Base-by-base conservation (phyloP, 2,329 filamentous ascomycete species). In the Cercospora berteroae region DNA sequence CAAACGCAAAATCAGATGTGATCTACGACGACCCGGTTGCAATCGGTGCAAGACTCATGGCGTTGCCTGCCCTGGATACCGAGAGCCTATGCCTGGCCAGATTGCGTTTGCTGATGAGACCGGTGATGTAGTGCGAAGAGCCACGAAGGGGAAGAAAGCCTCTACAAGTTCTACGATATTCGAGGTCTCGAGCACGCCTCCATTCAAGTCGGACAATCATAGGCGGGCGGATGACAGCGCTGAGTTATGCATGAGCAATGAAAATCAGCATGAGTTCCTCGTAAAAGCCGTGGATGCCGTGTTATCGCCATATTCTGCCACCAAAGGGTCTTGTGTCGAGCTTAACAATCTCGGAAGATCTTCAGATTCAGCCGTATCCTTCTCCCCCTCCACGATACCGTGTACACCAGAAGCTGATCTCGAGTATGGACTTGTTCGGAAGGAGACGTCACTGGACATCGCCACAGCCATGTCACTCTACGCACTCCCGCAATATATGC, bases 1-100 rank as follows among this genome's bases (percentile, higher is more conserved):
- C 36, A 74, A 74, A 63, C 70, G 76, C 20, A 78, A 77, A 65
- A 75, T 78, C 42, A 69, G 74, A 39, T 78, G 76, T 66, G 76
- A 78, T 64, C 73, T 75, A 60, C 70, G 59, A 9, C 69, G 76
- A 10, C 76, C 76, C 18, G 65, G 65, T 13, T 78, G 76, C 65
- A 66, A 73, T 55, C 71, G 74, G 20, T 77, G 76, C 69, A 71
- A 69, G 16, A 76, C 72, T 13, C 75, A 77, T 64, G 72, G 74
- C 36, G 75, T 76, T 20, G 57, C 67, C 5, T 78, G 76, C 65
- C 71, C 73, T 9, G 76, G 76, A n/a, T 78, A 78, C 55, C 66
- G 74, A 16, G 66, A 67, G 23, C 69, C 72, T 13, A 64, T 69
- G 29, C 33, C 66, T 9, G 75, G 73, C 18, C 69, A 72, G 20